Percentiles rank a stretch among this genome's conserved stretches.
These are phyloP conservation scores for Staphylotrichum longicolle DNA, from an alignment of 495 filamentous ascomycete genomes.

Conservation along the genomic window DNA sequence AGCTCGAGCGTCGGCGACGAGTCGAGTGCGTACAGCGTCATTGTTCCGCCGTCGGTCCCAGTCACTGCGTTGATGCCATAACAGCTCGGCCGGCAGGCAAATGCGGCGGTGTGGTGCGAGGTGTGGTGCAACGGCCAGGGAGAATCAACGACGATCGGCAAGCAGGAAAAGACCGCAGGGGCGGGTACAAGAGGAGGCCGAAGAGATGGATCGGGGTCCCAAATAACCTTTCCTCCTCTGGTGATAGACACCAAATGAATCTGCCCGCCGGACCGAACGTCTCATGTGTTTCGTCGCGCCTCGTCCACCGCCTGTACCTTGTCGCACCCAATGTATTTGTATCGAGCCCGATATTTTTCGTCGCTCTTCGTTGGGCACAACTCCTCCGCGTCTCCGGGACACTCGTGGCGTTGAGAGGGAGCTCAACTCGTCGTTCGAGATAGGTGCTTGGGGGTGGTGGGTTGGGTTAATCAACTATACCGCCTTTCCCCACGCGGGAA, in stretches of 20 bases:
- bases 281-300: constrained; percentile 10
- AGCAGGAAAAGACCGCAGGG: background rate
- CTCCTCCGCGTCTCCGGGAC: constrained; percentile 4
- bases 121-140: constrained; percentile 14
- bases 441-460: background rate
- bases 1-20: constrained; percentile 33
- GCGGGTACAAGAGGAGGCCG: constrained; percentile 16
- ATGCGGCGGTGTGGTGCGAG: constrained; percentile 12
- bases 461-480: constrained; percentile 5
- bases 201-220: constrained; percentile 5
- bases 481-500: constrained; percentile 14
- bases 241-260: constrained; percentile 18
- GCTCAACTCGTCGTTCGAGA: background rate
- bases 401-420: background rate
- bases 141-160: background rate
- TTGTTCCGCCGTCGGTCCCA: constrained; percentile 40
- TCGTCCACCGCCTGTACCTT: background rate
- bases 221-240: constrained; percentile 14
- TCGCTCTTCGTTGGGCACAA: background rate
- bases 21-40: constrained; percentile 46
- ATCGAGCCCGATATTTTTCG: background rate
- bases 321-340: background rate
- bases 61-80: constrained; percentile 29
- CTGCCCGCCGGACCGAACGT: constrained; percentile 4
- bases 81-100: constrained; percentile 24